Percentiles rank a stretch among this genome's conserved stretches.
These are phyloP conservation scores for Backusella tarrabulga DNA, from an alignment of 192 early-diverging fungal species.

Conservation along the genomic window DNA sequence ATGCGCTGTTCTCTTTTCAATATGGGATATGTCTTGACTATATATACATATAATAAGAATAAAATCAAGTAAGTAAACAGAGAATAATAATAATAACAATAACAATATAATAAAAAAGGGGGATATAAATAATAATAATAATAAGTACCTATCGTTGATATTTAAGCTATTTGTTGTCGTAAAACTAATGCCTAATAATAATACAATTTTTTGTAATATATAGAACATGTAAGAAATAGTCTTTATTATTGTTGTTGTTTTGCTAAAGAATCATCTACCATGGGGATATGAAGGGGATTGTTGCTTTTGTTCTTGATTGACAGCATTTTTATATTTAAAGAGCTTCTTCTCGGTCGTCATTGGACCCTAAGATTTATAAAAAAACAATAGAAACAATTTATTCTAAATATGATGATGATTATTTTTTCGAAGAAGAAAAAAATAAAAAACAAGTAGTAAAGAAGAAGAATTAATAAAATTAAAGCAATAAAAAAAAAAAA, in stretches of 20 bases:
- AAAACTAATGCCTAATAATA: conserved; percentile 3
- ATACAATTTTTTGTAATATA: not conserved
- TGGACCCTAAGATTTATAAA: not conserved
- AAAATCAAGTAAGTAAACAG: not conserved
- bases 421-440: not conserved
- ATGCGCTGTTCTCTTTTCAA: conserved; percentile 73
- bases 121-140: not conserved
- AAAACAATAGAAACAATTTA: not conserved
- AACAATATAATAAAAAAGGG: not conserved
- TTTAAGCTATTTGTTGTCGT: not conserved
- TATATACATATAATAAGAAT: not conserved
- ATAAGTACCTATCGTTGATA: conserved; percentile 5
- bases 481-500: not conserved
- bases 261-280: not conserved
- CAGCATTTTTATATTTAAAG: conserved; percentile 3
- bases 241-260: not conserved
- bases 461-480: not conserved
- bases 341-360: not conserved
- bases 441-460: not conserved
- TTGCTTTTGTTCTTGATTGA: not conserved
- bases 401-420: not conserved
- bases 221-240: not conserved
- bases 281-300: not conserved
- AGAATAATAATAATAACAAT: not conserved
- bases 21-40: conserved; percentile 9